Conservation (phyloP, 306 rosid species). For the Cucurbita moschata region DNA sequence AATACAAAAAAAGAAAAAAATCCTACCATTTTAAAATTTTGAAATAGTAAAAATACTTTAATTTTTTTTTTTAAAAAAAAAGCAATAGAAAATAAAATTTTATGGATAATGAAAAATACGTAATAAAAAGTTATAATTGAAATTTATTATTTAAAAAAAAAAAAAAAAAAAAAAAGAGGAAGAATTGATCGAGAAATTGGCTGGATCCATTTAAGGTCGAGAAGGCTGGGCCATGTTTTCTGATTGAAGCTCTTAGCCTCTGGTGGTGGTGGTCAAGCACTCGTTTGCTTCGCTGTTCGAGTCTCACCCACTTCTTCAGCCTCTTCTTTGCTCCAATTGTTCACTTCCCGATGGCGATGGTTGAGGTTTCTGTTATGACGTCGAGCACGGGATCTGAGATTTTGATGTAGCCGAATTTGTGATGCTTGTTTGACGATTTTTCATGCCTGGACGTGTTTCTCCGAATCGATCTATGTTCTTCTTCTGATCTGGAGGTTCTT, state of each 20-base stretch:
- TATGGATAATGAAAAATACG: neutral
- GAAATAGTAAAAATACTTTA: no score
- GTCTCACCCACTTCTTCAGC: neutral
- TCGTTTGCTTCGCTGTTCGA: neutral
- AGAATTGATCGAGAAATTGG: neutral
- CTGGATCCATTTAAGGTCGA: constrained; percentile 5
- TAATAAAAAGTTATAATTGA: neutral
- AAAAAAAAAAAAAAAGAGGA: neutral
- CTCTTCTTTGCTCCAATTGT: neutral
- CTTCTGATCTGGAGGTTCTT: constrained; percentile 22
- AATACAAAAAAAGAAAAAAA: no score
- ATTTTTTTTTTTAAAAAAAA: no score
- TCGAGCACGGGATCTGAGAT: constrained; percentile 5
- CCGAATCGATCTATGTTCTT: constrained; percentile 5
- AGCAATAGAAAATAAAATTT: neutral
- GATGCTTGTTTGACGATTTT: constrained; percentile 10
- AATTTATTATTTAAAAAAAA: neutral
- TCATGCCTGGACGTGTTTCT: constrained; percentile 14
- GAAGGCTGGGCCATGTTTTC: neutral
- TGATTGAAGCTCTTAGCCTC: neutral
- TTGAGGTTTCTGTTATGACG: constrained; percentile 1
- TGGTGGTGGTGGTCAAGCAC: neutral
- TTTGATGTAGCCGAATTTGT: neutral
- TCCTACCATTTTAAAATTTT: neutral
- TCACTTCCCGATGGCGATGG: neutral